phyloP scores from a whole-genome alignment of 306 rosid genomes.

The Lathyrus tuberosus region DNA sequence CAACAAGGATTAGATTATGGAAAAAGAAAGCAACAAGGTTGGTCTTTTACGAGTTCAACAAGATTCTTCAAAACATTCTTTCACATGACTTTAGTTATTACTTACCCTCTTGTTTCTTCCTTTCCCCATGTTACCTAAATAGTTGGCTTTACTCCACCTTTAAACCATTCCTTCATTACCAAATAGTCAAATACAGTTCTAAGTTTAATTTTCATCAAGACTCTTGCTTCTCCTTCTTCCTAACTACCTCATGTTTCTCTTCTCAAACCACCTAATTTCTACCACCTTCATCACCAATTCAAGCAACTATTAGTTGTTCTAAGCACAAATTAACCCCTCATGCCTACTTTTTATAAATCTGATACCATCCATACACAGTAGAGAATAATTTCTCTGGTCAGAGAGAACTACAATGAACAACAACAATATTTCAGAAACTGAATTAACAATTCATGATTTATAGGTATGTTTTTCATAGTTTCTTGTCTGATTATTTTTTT shows the following conservation, averaged over 20 bases:
- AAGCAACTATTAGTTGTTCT: constrained; percentile 23
- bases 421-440: too few species aligned
- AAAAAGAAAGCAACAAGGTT: constrained; percentile 39
- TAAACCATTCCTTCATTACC: background rate
- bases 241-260: constrained; percentile 39
- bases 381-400: too few species aligned
- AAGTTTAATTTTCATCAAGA: background rate
- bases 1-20: background rate
- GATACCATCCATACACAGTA: too few species aligned
- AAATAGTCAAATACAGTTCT: constrained; percentile 10
- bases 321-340: constrained; percentile 13
- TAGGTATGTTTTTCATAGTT: background rate
- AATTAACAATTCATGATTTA: constrained; percentile 7
- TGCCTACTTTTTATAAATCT: background rate
- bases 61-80: constrained; percentile 39
- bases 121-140: constrained; percentile 12
- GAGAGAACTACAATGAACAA: too few species aligned
- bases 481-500: too few species aligned
- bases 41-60: constrained; percentile 34
- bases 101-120: background rate
- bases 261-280: constrained; percentile 26
- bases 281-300: constrained; percentile 30
- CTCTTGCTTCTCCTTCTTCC: constrained; percentile 10
- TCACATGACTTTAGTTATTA: constrained; percentile 32
- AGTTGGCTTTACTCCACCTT: background rate